Evolutionary conservation across 1,139 yeast genomes (phyloP).

Genomic region (Kodamaea sp.): DNA sequence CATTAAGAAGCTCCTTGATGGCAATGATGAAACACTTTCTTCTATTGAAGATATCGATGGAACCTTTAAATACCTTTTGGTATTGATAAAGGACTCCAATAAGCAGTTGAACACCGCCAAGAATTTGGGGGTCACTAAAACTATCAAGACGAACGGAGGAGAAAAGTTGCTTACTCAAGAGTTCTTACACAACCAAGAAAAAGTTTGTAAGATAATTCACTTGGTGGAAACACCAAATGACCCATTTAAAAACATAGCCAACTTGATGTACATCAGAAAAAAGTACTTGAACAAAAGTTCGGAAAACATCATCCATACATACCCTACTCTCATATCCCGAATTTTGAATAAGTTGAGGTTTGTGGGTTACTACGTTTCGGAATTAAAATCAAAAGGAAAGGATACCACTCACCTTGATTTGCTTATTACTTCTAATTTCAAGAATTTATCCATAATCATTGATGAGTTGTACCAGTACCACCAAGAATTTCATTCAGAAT

Average conservation of each 20-base stretch:
- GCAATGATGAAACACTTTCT: constrained; percentile 20
- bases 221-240: constrained; percentile 50
- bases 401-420: constrained; percentile 26
- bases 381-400: constrained; percentile 16
- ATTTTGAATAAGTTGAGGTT: constrained; percentile 62
- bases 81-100: constrained; percentile 35
- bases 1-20: constrained; percentile 33
- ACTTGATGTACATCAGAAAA: constrained; percentile 58
- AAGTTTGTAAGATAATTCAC: constrained; percentile 70
- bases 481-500: constrained; percentile 49
- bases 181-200: constrained; percentile 60
- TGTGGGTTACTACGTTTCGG: constrained; percentile 33
- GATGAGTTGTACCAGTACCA: constrained; percentile 63
- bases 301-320: constrained; percentile 60
- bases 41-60: constrained; percentile 42
- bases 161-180: constrained; percentile 36
- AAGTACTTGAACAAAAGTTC: constrained; percentile 56
- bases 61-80: constrained; percentile 43
- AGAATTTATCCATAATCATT: constrained; percentile 69
- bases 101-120: constrained; percentile 34
- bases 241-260: constrained; percentile 52
- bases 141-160: constrained; percentile 34
- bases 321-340: constrained; percentile 69
- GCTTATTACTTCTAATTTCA: constrained; percentile 57
- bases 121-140: constrained; percentile 38